Base-by-base conservation (phyloP, 352 stramenopile species). In the Lagenidium sp. region DNA sequence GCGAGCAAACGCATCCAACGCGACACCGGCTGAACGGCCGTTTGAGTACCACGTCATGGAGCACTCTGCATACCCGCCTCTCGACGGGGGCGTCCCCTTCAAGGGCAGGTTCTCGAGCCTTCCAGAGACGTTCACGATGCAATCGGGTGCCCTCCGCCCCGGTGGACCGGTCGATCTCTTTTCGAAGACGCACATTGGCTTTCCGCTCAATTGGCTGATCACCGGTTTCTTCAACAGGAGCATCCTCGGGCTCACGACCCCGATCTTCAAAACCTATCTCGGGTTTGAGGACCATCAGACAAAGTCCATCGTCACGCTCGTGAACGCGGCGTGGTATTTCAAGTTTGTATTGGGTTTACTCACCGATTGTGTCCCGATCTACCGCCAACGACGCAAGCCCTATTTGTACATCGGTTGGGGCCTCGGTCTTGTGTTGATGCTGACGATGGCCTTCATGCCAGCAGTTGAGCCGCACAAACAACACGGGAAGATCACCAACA, bases 341-440 rank as follows among this genome's bases (percentile, higher is more conserved):
- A 60, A 60, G 41, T 64, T 65, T 29, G 7, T 58, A 16, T 35
- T 50, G 8, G 57, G 57, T 19, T 62, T 65, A 36, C n/a, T 65
- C 42, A 37, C 52, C 4, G 57, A 65, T 36, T 47, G 30, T 23
- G 39, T 58, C 28, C 39, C 57, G 21, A 60, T 65, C 45, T 45
- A 45, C n/a, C 44, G 53, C 20, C 47, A 52, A 19, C 57, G 52
- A 10, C 47, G 57, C 39, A 65, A 65, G 47, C 51, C 57, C 12
- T 65, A 65, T 32, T 58, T 65, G 4, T 51, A 51, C 36, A 61
- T 65, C 42, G 57, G 57, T 16, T 60, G 41, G 47, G 16, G 32
- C 12, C 38, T 49, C 11, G 41, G 53, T 22, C 31, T 25, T 15
- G 4, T 47, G 2, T 51, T 59, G 22, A 51, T 63, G 48, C 8